A percentile compares a stretch with the other conserved stretches of the same genome.
Evolutionary conservation across 2,329 filamentous ascomycete species (phyloP).

Genomic region (Anisogramma anomala): DNA sequence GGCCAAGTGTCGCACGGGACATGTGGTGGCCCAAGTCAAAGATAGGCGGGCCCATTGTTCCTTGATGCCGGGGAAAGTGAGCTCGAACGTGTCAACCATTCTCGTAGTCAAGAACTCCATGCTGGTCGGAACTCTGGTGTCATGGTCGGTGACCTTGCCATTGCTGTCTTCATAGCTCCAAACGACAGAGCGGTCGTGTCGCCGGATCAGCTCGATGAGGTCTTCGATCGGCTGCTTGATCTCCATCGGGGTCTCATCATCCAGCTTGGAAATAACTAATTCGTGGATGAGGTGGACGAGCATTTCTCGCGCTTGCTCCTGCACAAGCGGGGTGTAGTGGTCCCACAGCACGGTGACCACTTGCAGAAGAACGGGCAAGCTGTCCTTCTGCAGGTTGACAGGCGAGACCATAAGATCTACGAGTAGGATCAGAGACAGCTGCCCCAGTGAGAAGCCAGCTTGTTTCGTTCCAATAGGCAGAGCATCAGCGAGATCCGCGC

Average conservation of each 20-base stretch:
- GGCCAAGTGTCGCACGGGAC: constrained; percentile 85
- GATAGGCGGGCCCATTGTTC: constrained; percentile 87
- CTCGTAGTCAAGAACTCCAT: constrained; percentile 79
- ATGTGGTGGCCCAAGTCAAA: constrained; percentile 91
- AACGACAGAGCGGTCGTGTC: constrained; percentile 71
- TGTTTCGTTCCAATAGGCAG: constrained; percentile 85
- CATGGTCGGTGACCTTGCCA: constrained; percentile 59
- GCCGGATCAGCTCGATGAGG: constrained; percentile 75
- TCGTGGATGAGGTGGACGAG: constrained; percentile 95
- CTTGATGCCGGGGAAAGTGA: constrained; percentile 74
- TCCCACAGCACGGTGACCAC: constrained; percentile 94
- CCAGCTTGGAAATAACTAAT: constrained; percentile 69
- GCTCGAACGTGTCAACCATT: constrained; percentile 73
- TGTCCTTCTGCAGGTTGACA: constrained; percentile 65
- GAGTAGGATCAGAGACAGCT: constrained; percentile 82
- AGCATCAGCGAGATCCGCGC: constrained; percentile 69
- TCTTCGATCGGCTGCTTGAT: constrained; percentile 71
- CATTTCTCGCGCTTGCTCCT: constrained; percentile 96
- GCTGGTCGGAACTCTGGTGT: constrained; percentile 69
- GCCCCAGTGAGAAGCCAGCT: constrained; percentile 81
- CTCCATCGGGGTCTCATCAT: constrained; percentile 49
- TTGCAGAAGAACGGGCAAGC: constrained; percentile 76
- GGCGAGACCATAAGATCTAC: constrained; percentile 95
- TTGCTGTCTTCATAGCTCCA: constrained; percentile 95
- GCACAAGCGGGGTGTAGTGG: constrained; percentile 87